Evolutionary conservation across 2,329 filamentous ascomycete species (phyloP), one percentile per base, ranked within the genome.

Genomic region (Xylaria sp.): DNA sequence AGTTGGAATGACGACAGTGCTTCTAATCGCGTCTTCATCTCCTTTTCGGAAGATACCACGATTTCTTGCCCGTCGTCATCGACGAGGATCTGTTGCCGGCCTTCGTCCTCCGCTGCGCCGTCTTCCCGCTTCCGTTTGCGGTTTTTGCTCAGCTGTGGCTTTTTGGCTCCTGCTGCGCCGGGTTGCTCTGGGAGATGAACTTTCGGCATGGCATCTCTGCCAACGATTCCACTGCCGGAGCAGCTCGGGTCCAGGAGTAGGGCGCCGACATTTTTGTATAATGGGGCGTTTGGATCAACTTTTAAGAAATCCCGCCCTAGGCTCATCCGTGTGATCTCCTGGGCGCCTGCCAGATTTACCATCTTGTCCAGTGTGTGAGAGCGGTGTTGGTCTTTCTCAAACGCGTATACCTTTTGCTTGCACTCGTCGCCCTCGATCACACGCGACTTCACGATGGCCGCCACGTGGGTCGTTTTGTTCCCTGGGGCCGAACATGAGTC

Each of bases 391-490:
- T 97, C 92, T 75, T 92, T 92, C 78, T 97, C 93, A 75, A 93
- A 96, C 0, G 93, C 93, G 72, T 90, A 89, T 27, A 99, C 90
- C 24, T 78, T 84, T 57, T 83, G 75, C 50, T 50, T 53, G 34
- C 73, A 69, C 19, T 67, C 71, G 34, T 74, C 78, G 21, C 76
- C 78, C 68, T 80, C 82, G 0, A 79, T 79, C 2, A 77, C 77
- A 61, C 81, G 81, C 57, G 79, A 81, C 61, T 78, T 83, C 57
- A 96, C 76, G 4, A 98, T 88, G 1, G 93, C 92, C 0, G 94
- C 94, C 55, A 97, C 82, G 79, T 98, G 96, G 7, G 95, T 98
- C 1, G 96, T 98, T 81, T 99, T 99, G 80, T 99, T 99, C 5
- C 96, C 96, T 1, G 96, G 96, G 0, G 96, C 96, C 0, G 96